phyloP scores from a whole-genome alignment of 495 filamentous ascomycete species.

The Penicillium roqueforti region DNA sequence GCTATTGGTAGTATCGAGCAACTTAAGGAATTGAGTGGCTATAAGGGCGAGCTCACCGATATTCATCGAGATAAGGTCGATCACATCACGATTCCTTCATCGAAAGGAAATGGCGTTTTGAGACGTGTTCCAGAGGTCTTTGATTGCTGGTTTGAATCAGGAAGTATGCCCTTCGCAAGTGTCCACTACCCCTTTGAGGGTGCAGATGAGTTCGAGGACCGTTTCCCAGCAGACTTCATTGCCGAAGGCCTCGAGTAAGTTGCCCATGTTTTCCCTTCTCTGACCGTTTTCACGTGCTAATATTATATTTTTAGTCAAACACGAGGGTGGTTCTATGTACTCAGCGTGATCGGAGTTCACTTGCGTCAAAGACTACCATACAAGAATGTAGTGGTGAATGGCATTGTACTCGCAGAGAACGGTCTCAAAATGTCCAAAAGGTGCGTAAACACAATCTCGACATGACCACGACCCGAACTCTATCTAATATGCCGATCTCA shows the following conservation, averaged over 20 bases:
- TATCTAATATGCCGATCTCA: not conserved
- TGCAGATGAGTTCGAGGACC: constrained; percentile 70
- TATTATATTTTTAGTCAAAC: constrained; percentile 52
- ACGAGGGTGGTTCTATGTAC: constrained; percentile 96
- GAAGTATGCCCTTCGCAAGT: constrained; percentile 94
- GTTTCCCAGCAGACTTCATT: constrained; percentile 95
- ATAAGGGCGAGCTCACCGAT: constrained; percentile 79
- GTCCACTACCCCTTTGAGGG: constrained; percentile 96
- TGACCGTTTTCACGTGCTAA: not conserved
- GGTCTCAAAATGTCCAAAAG: constrained; percentile 99
- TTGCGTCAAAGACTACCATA: constrained; percentile 87
- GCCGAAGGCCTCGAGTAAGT: constrained; percentile 80
- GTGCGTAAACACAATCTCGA: not conserved
- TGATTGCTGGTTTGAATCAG: constrained; percentile 95
- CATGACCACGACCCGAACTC: not conserved
- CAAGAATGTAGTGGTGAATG: constrained; percentile 96
- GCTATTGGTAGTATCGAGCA: constrained; percentile 85
- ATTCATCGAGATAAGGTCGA: constrained; percentile 95
- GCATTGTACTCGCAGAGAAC: constrained; percentile 91
- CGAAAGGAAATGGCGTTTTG: constrained; percentile 81
- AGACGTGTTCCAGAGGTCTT: constrained; percentile 87
- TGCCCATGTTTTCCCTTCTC: not conserved
- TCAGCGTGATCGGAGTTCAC: constrained; percentile 85
- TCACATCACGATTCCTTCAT: constrained; percentile 88
- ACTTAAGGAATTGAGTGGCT: constrained; percentile 82